Conservation (phyloP, 768 basidiomycete genomes). For the Gloeostereum incarnatum region DNA sequence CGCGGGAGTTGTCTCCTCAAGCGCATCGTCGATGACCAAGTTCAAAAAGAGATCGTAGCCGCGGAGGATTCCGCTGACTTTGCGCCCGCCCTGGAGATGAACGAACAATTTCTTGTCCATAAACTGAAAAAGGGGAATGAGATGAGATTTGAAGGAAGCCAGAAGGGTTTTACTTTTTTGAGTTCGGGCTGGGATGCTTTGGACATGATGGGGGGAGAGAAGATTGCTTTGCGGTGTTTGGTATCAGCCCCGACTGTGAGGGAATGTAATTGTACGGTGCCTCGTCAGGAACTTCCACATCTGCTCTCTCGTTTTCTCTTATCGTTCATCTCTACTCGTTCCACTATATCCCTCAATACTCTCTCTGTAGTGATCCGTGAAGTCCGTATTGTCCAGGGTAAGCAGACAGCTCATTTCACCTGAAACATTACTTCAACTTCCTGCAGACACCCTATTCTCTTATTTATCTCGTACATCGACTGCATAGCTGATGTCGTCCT, state of each 20-base stretch:
- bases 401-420: too few relatives aligned
- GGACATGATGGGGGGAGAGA: slow-evolving; percentile 47
- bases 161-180: slow-evolving; percentile 77
- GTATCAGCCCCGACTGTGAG: too few relatives aligned
- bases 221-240: slow-evolving; percentile 14
- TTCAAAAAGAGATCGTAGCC: slow-evolving; percentile 99
- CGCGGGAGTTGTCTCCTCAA: slow-evolving; percentile 85
- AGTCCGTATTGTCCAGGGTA: too few relatives aligned
- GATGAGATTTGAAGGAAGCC: slow-evolving; percentile 4
- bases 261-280: too few relatives aligned
- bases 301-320: too few relatives aligned
- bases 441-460: too few relatives aligned
- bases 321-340: too few relatives aligned
- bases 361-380: too few relatives aligned
- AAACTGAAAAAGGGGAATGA: slow-evolving; percentile 43
- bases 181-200: slow-evolving; percentile 96
- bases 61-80: slow-evolving; percentile 89
- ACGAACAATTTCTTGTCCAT: slow-evolving; percentile 99
- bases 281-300: too few relatives aligned
- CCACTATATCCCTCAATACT: too few relatives aligned
- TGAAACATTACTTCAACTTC: too few relatives aligned
- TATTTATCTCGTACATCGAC: too few relatives aligned
- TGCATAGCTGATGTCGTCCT: slow-evolving; percentile 35
- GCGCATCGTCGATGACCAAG: slow-evolving; percentile 91
- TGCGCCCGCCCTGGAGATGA: slow-evolving; percentile 88